Conservation (phyloP, 2,329 filamentous ascomycete genomes). For the Chalara sp. region DNA sequence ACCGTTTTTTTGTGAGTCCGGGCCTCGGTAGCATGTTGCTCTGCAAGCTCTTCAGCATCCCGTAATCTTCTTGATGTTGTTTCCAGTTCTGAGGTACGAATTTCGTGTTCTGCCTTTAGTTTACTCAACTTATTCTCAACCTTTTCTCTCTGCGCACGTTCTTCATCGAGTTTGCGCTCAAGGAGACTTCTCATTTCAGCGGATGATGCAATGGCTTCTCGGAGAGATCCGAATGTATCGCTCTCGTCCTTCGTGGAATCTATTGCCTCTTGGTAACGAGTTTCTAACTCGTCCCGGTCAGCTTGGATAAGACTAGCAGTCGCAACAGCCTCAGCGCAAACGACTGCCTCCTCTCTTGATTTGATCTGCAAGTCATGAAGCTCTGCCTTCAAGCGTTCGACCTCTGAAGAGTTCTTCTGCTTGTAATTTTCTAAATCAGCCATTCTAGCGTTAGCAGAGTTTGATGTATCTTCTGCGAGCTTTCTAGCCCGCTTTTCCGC, state of each 20-base stretch:
- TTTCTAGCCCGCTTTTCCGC: constrained; percentile 76
- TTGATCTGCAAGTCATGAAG: constrained; percentile 73
- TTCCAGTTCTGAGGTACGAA: constrained; percentile 70
- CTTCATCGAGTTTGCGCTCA: constrained; percentile 77
- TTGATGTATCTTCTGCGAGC: constrained; percentile 80
- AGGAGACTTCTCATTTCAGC: constrained; percentile 69
- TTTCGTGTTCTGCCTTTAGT: constrained; percentile 77
- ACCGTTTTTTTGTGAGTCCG: constrained; percentile 78
- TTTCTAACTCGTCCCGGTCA: constrained; percentile 75
- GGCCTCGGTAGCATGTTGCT: constrained; percentile 83
- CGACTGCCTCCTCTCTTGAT: constrained; percentile 74
- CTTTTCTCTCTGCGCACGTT: constrained; percentile 68
- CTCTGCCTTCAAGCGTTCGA: constrained; percentile 80
- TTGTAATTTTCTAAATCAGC: constrained; percentile 77
- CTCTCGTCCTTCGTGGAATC: constrained; percentile 63
- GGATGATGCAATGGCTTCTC: constrained; percentile 72
- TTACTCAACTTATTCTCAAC: constrained; percentile 70
- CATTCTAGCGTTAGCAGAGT: constrained; percentile 76
- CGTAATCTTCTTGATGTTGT: constrained; percentile 65
- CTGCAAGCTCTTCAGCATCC: constrained; percentile 82
- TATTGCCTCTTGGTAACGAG: constrained; percentile 60
- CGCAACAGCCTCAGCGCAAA: constrained; percentile 68
- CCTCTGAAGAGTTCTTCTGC: constrained; percentile 75
- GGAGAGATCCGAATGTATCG: constrained; percentile 66
- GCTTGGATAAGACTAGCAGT: constrained; percentile 68